A percentile compares a stretch with the other conserved stretches of the same genome.
Conservation (phyloP, 768 basidiomycete species). For the Trametes elegans region DNA sequence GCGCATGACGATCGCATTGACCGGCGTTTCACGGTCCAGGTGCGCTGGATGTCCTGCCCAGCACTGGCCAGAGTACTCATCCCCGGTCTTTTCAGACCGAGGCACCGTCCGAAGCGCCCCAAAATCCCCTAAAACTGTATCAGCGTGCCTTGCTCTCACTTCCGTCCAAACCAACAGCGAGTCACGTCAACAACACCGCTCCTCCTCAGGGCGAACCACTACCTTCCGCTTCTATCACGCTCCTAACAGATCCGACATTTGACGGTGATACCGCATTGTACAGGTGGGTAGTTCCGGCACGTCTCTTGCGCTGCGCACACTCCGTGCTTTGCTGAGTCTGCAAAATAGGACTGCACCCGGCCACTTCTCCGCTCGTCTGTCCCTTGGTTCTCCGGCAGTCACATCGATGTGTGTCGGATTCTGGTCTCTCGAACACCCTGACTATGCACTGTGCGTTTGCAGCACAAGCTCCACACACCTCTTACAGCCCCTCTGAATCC, state of each 20-base stretch:
- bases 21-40: constrained; percentile 4
- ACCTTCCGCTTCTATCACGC: constrained; percentile 1
- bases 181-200: neutral
- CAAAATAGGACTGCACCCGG: constrained; percentile 13
- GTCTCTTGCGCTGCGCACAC: neutral
- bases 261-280: neutral
- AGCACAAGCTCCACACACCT: no score
- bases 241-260: constrained; percentile 5
- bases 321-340: neutral
- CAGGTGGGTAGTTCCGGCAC: constrained; percentile 1
- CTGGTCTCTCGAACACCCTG: constrained; percentile 73
- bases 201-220: neutral
- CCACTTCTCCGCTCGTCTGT: neutral
- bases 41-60: neutral
- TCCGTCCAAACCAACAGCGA: neutral
- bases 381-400: neutral
- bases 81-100: neutral
- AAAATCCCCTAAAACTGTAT: neutral
- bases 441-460: constrained; percentile 80
- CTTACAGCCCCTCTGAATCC: no score
- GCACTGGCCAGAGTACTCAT: neutral
- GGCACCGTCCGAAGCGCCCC: neutral
- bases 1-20: constrained; percentile 2
- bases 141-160: neutral
- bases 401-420: constrained; percentile 71